Evolutionary conservation across 352 stramenopile species (phyloP).

Genomic region (Pythium brassicae): DNA sequence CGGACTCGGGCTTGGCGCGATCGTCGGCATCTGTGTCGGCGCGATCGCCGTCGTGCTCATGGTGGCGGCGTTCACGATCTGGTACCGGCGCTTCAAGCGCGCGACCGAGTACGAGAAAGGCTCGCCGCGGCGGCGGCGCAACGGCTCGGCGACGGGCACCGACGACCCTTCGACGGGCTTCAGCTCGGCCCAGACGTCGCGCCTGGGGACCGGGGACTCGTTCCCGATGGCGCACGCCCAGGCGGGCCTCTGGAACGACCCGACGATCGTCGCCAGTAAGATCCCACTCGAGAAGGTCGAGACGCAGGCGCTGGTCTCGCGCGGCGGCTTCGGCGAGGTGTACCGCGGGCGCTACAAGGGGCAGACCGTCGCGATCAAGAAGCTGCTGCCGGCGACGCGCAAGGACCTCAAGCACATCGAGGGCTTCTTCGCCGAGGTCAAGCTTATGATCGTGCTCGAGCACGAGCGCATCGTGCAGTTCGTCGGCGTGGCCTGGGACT

Average conservation of each 20-base stretch:
- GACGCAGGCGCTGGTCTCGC: constrained; percentile 14
- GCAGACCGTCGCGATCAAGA: constrained; percentile 20
- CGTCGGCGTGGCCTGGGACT: constrained; percentile 39
- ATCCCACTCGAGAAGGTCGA: constrained; percentile 28
- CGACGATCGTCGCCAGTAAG: constrained; percentile 16
- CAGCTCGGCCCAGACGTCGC: constrained; percentile 5
- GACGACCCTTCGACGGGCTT: background rate
- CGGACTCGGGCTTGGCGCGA: constrained; percentile 5
- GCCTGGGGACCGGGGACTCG: background rate
- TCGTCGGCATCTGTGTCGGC: constrained; percentile 31
- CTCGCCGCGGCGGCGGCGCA: background rate
- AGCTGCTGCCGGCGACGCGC: constrained; percentile 13
- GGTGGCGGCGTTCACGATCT: constrained; percentile 38
- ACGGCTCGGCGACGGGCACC: background rate
- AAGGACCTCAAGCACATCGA: constrained; percentile 22
- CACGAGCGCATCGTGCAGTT: constrained; percentile 39
- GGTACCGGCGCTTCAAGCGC: constrained; percentile 30
- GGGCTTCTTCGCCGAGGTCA: constrained; percentile 34
- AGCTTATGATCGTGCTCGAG: constrained; percentile 33
- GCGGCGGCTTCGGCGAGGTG: constrained; percentile 28
- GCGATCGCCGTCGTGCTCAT: constrained; percentile 31
- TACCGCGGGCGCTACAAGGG: constrained; percentile 19
- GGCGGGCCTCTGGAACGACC: constrained; percentile 18
- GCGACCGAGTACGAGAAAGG: constrained; percentile 5
- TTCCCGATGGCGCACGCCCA: constrained; percentile 1